Evolutionary conservation across 345 rosid genomes (phyloP).

Genomic region (Ailanthus altissimus): DNA sequence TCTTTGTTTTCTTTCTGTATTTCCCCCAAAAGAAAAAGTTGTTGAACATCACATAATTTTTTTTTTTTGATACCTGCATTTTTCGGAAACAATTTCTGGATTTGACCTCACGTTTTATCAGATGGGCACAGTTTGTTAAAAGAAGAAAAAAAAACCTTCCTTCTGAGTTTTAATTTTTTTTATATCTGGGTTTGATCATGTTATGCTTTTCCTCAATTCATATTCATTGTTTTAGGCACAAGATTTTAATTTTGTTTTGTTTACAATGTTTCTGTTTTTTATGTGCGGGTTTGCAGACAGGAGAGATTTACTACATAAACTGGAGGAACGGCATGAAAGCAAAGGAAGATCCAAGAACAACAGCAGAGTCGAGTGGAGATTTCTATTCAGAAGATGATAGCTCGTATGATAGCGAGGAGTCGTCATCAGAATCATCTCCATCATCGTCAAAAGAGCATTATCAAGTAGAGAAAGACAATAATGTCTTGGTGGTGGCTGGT

Average conservation of each 20-base stretch:
- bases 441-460: conserved; percentile 36
- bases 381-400: conserved; percentile 53
- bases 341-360: conserved; percentile 60
- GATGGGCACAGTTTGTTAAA: background rate
- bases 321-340: conserved; percentile 75
- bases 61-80: background rate
- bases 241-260: background rate
- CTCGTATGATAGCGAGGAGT: conserved; percentile 71
- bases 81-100: background rate
- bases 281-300: conserved; percentile 49
- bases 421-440: conserved; percentile 68
- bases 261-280: background rate
- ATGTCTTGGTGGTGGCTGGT: conserved; percentile 84
- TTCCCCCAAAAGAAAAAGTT: background rate
- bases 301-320: conserved; percentile 82
- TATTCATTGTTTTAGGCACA: background rate
- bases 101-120: conserved; percentile 1
- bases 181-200: too few species aligned
- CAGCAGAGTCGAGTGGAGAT: conserved; percentile 39
- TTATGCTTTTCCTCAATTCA: background rate
- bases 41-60: background rate
- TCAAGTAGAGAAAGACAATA: conserved; percentile 35
- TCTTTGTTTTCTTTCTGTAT: background rate
- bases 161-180: background rate
- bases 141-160: background rate